A percentile compares a stretch with the other conserved stretches of the same genome.
These are phyloP conservation scores for Mucor racemosus DNA, from an alignment of 371 early-diverging fungal species.

Conservation along the genomic window DNA sequence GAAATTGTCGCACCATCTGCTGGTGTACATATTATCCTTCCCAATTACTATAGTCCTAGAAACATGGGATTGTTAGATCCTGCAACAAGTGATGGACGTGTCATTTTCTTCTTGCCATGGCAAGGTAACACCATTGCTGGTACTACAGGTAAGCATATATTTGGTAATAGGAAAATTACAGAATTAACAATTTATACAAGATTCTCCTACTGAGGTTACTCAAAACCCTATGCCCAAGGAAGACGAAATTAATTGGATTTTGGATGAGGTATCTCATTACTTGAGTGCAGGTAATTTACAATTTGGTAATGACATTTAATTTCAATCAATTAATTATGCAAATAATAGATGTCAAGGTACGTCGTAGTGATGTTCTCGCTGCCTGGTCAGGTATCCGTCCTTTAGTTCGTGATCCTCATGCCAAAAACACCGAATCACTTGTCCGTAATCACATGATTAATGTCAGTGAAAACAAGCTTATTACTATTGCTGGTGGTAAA, in stretches of 20 bases:
- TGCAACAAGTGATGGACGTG: constrained; percentile 96
- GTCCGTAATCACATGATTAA: constrained; percentile 98
- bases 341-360: constrained; percentile 83
- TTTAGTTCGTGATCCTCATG: constrained; percentile 94
- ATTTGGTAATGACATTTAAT: background rate
- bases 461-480: constrained; percentile 80
- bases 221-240: constrained; percentile 88
- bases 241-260: constrained; percentile 96
- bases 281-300: constrained; percentile 65
- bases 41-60: constrained; percentile 92
- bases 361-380: constrained; percentile 94
- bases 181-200: constrained; percentile 35
- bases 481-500: constrained; percentile 99
- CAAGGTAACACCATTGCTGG: constrained; percentile 98
- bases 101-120: constrained; percentile 99
- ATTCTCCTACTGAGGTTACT: constrained; percentile 85
- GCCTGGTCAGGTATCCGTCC: constrained; percentile 99
- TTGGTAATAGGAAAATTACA: background rate
- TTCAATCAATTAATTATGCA: background rate
- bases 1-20: constrained; percentile 95
- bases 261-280: constrained; percentile 93
- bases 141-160: constrained; percentile 72
- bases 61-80: constrained; percentile 99
- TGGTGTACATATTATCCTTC: constrained; percentile 97
- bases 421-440: constrained; percentile 90